Evolutionary conservation across 192 early-diverging fungal species (phyloP), one percentile per base, ranked within the genome.

Genomic region (Linnemannia hyalina): DNA sequence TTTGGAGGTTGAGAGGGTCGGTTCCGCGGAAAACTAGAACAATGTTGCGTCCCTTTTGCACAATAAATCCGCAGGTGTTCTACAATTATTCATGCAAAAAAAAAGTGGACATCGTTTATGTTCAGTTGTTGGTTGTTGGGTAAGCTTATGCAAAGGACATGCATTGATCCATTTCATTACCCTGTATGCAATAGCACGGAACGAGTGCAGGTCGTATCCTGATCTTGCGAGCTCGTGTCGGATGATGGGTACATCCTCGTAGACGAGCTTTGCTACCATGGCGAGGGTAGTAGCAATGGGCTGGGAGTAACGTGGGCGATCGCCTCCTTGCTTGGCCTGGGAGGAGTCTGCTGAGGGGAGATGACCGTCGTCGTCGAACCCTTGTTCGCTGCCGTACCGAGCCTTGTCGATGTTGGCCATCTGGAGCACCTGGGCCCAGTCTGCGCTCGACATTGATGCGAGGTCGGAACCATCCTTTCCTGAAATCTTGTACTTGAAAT

Each of bases 1-100:
- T 89, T 73, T 91, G 90, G 40, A 92, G 89, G 73, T 92, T 92
- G 38, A 92, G 74, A 38, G 91, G 91, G 77, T 92, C 91, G 5
- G 91, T 89, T 52, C 90, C 91, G 73, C 91, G 88, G 54, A 92
- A 92, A 26, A 92, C 91, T 7, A 92, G 69, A 7, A 92, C 55
- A 69, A 91, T 91, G n/a, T 90, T 88, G 71, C 91, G 85, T 49
- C 91, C 88, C 57, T 91, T 92, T 70, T 91, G 90, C 11, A 89
- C 88, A 76, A 90, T 88, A 68, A 88, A 92, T 29, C 88, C 90
- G 70, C 89, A 90, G 11, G 90, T 82, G 54, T 92, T 92, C 89
- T 91, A 69, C 32, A 42, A 41, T 35, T 47, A 63, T 82, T 49
- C 42, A 68, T 52, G 52, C 46, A 44, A 57, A 75, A n/a, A 54